Evolutionary conservation across 257 asterid genomes (phyloP).

Genomic region (Fraxinus pennsylvanica): DNA sequence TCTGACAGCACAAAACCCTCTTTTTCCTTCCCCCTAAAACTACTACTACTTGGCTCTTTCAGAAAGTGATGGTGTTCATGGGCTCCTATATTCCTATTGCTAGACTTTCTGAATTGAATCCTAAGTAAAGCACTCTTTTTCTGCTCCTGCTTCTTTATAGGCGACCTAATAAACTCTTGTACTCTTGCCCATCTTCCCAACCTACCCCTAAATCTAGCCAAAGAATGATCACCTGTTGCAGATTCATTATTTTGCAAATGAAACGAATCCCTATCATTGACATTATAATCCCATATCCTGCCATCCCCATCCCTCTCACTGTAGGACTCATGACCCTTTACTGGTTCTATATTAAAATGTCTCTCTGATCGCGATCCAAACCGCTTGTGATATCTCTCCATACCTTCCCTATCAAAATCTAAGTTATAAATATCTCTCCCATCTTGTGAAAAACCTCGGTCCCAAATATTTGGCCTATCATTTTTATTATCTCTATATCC

Average conservation of each 20-base stretch:
- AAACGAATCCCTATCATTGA: slow-evolving; percentile 31
- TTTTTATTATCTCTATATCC: slow-evolving; percentile 9
- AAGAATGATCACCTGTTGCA: slow-evolving; percentile 30
- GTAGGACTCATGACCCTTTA: slow-evolving; percentile 27
- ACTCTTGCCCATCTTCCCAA: slow-evolving; percentile 39
- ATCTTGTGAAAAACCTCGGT: slow-evolving; percentile 19
- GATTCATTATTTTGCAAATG: slow-evolving; percentile 25
- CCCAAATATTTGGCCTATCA: slow-evolving; percentile 27
- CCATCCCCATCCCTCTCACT: slow-evolving; percentile 30
- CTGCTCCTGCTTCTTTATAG: slow-evolving; percentile 47
- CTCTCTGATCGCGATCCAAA: background rate
- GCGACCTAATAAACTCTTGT: slow-evolving; percentile 38
- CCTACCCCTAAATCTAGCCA: slow-evolving; percentile 51
- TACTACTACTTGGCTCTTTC: slow-evolving; percentile 28
- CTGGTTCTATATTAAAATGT: background rate
- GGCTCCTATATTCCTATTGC: slow-evolving; percentile 39
- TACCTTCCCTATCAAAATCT: slow-evolving; percentile 26
- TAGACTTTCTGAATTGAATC: slow-evolving; percentile 50
- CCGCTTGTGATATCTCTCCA: slow-evolving; percentile 18
- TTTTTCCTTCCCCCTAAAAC: slow-evolving; percentile 42
- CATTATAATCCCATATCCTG: slow-evolving; percentile 36
- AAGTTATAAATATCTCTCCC: slow-evolving; percentile 18
- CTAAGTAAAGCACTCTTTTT: slow-evolving; percentile 52
- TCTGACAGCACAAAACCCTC: slow-evolving; percentile 33
- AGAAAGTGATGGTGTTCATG: slow-evolving; percentile 29